A percentile compares a stretch with the other conserved stretches of the same genome.
phyloP scores from a whole-genome alignment of 345 rosid genomes.

The Salix brachista region DNA sequence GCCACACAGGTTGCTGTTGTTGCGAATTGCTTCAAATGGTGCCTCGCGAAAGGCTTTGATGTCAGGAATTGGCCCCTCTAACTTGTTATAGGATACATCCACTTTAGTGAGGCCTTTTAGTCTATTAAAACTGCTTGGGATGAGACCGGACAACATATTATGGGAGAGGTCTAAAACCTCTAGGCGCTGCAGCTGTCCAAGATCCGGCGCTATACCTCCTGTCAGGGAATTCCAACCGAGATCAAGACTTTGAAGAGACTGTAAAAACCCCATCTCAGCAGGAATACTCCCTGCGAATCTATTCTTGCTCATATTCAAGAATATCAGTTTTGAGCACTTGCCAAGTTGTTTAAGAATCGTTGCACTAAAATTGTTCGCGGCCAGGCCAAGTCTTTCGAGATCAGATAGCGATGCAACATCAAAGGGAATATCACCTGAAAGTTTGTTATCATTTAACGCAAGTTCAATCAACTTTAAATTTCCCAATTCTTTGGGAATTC shows the following conservation, averaged over 20 bases:
- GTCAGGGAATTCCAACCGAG: slow-evolving; percentile 11
- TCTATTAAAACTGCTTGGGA: background rate
- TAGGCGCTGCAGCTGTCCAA: background rate
- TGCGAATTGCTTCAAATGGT: slow-evolving; percentile 9
- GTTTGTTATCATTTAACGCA: background rate
- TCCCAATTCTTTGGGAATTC: background rate
- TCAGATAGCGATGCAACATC: background rate
- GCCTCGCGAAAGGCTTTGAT: slow-evolving; percentile 14
- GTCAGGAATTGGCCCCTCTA: slow-evolving; percentile 15
- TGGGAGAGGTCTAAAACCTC: too few species aligned
- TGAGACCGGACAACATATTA: too few species aligned
- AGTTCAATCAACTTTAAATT: background rate
- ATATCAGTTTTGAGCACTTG: background rate
- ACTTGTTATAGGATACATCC: slow-evolving; percentile 15
- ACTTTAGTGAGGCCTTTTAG: slow-evolving; percentile 1
- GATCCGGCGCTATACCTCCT: slow-evolving; percentile 1
- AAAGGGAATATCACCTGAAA: background rate
- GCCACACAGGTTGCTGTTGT: slow-evolving; percentile 16
- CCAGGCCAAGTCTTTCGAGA: background rate
- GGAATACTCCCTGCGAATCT: background rate
- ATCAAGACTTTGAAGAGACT: slow-evolving; percentile 5
- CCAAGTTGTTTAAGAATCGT: background rate
- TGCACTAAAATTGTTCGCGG: background rate
- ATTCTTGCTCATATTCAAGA: slow-evolving; percentile 1
- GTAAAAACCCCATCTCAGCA: background rate